A percentile compares a stretch with the other conserved stretches of the same genome.
Conservation (phyloP, 2,329 filamentous ascomycete species). For the Stagonosporopsis tanaceti region DNA sequence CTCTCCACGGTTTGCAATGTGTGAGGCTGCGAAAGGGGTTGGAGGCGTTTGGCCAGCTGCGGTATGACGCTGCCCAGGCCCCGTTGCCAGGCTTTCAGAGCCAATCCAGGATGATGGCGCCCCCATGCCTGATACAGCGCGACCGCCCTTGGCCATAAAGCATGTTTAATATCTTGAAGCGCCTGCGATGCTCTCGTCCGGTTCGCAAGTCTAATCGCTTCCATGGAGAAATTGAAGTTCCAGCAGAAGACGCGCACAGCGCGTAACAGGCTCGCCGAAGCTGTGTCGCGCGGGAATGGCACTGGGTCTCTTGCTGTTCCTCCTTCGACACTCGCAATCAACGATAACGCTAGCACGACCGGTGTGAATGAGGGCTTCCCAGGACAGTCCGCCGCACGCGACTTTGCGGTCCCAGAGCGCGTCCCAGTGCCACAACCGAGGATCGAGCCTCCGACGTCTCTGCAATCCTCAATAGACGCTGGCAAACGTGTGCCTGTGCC, state of each 20-base stretch:
- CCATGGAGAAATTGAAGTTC: constrained; percentile 46
- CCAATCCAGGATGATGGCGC: constrained; percentile 24
- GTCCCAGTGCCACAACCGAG: constrained; percentile 31
- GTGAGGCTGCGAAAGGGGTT: constrained; percentile 25
- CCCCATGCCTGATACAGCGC: constrained; percentile 20
- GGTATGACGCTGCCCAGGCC: constrained; percentile 33
- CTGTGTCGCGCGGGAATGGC: constrained; percentile 37
- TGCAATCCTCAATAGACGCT: constrained; percentile 48
- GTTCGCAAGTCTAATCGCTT: constrained; percentile 14
- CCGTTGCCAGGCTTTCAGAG: constrained; percentile 29
- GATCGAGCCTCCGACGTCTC: constrained; percentile 44
- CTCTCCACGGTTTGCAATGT: constrained; percentile 5
- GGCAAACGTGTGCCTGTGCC: constrained; percentile 41
- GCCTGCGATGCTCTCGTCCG: constrained; percentile 15
- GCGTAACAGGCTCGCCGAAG: constrained; percentile 43
- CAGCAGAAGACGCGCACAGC: constrained; percentile 42
- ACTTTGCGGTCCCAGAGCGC: constrained; percentile 39
- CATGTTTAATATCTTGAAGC: constrained; percentile 30
- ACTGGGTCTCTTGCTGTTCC: constrained; percentile 39
- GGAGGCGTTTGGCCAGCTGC: constrained; percentile 25
- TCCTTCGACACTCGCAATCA: constrained; percentile 38
- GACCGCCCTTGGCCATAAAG: constrained; percentile 26
- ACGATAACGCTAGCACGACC: constrained; percentile 44
- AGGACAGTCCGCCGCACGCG: constrained; percentile 40
- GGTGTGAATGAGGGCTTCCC: constrained; percentile 46